Conservation (phyloP, 2,329 filamentous ascomycete species). For the Penicillium sp. region DNA sequence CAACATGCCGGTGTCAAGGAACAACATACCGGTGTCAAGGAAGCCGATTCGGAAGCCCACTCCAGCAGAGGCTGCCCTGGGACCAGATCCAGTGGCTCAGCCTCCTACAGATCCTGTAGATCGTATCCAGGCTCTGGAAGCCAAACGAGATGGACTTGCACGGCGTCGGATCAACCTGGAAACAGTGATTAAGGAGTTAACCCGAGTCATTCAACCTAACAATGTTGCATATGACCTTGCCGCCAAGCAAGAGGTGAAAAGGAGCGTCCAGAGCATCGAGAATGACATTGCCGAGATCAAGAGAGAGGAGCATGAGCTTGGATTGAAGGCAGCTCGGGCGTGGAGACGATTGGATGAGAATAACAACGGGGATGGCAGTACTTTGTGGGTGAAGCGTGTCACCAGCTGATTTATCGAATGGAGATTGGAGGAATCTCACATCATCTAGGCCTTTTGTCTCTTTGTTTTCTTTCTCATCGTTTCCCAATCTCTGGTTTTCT, state of each 20-base stretch:
- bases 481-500: not conserved
- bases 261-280: conserved; percentile 66
- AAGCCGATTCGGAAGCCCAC: conserved; percentile 44
- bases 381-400: conserved; percentile 76
- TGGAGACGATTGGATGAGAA: conserved; percentile 72
- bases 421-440: not conserved
- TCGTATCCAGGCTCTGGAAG: conserved; percentile 67
- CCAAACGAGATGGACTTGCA: conserved; percentile 63
- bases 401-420: conserved; percentile 54
- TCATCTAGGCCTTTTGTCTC: not conserved
- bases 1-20: conserved; percentile 32
- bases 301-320: conserved; percentile 76
- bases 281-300: conserved; percentile 71
- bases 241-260: conserved; percentile 56
- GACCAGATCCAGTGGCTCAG: conserved; percentile 50
- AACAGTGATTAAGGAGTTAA: conserved; percentile 73
- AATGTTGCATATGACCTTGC: conserved; percentile 68
- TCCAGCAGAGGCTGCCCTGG: conserved; percentile 35
- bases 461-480: not conserved
- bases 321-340: conserved; percentile 70
- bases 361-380: conserved; percentile 51
- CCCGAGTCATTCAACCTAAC: conserved; percentile 71
- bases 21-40: conserved; percentile 32
- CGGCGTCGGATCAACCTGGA: conserved; percentile 72
- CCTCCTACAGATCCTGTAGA: conserved; percentile 65